Evolutionary conservation across 306 rosid genomes (phyloP).

Genomic region (Cicer pinnatifidum): DNA sequence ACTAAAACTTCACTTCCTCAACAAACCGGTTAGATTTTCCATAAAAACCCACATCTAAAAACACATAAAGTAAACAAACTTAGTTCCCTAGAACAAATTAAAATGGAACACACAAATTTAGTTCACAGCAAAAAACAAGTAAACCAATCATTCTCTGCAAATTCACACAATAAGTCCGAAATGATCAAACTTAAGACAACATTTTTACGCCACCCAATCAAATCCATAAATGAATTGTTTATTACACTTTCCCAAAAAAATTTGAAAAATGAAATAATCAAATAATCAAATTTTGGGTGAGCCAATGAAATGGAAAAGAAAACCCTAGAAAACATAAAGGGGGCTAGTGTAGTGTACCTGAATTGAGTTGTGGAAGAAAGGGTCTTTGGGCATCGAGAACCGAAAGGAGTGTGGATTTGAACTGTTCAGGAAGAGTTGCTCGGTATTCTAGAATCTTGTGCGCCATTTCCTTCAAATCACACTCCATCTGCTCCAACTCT

Average conservation of each 20-base stretch:
- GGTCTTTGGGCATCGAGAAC: constrained; percentile 65
- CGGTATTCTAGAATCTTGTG: constrained; percentile 65
- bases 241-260: neutral
- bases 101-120: neutral
- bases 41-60: neutral
- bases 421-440: constrained; percentile 64
- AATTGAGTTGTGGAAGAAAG: constrained; percentile 27
- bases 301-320: neutral
- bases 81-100: constrained; percentile 7
- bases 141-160: neutral
- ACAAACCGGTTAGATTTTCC: neutral
- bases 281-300: neutral
- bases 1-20: neutral
- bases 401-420: constrained; percentile 58
- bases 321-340: constrained; percentile 35
- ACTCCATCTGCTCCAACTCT: constrained; percentile 61
- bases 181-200: neutral
- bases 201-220: neutral
- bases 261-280: neutral
- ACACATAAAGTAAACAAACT: neutral
- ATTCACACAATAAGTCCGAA: neutral
- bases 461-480: constrained; percentile 63
- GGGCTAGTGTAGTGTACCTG: constrained; percentile 22
- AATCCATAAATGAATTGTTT: neutral
- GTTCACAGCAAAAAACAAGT: neutral